A percentile compares a stretch with the other conserved stretches of the same genome.
phyloP scores from a whole-genome alignment of 2,329 filamentous ascomycete genomes.

The Xylariomycetidae sp. region DNA sequence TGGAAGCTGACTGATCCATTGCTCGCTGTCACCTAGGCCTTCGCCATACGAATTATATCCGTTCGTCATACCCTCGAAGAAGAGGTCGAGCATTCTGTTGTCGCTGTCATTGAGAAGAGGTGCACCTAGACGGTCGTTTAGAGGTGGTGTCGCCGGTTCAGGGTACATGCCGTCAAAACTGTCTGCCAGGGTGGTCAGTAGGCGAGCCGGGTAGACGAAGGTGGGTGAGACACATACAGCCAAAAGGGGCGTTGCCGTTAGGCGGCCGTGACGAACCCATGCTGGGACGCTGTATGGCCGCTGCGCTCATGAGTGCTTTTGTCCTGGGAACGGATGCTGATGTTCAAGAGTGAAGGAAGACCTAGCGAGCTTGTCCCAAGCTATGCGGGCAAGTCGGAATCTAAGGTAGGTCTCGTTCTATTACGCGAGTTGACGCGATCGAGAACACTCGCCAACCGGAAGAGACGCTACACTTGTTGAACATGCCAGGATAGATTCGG shows the following conservation, averaged over 20 bases:
- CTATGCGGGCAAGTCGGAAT: too few species aligned
- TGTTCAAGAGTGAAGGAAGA: too few species aligned
- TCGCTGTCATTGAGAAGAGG: constrained; percentile 62
- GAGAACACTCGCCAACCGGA: too few species aligned
- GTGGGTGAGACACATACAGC: constrained; percentile 49
- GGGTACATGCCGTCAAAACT: constrained; percentile 15
- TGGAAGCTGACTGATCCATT: constrained; percentile 53
- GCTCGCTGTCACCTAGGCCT: constrained; percentile 44
- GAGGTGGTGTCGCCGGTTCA: constrained; percentile 58
- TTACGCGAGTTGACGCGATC: too few species aligned
- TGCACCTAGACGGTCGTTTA: too few species aligned
- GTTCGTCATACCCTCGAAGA: constrained; percentile 50
- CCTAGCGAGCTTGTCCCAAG: too few species aligned
- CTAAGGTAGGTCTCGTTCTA: too few species aligned
- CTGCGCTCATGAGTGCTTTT: constrained; percentile 53
- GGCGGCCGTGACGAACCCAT: constrained; percentile 57
- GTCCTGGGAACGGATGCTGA: too few species aligned
- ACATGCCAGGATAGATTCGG: too few species aligned
- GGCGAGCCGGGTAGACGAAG: constrained; percentile 7
- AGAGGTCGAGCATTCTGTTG: constrained; percentile 51
- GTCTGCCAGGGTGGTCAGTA: constrained; percentile 14
- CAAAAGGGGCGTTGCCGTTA: constrained; percentile 57
- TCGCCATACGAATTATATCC: constrained; percentile 52
- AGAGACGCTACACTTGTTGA: too few species aligned
- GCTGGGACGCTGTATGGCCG: constrained; percentile 44